Base-by-base conservation (phyloP, 1,284 basidiomycete species). In the Leccinum subspadiceum region DNA sequence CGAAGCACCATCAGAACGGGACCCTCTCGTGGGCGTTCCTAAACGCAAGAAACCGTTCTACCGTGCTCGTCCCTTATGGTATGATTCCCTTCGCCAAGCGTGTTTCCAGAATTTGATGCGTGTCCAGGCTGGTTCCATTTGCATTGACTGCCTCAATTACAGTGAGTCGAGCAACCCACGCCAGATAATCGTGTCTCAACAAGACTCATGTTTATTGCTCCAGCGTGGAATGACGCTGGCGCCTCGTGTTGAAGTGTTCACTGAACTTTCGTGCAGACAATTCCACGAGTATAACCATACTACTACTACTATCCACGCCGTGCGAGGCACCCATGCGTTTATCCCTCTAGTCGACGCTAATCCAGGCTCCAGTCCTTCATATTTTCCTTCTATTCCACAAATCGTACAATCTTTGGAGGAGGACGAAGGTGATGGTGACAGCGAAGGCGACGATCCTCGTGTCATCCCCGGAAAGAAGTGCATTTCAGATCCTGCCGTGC, bases 201-300 rank as follows among this genome's bases (percentile, higher is more conserved):
- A 53, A 52, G 44, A 41, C 31, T 31, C 20, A 26, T 9, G 48
- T 31, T 26, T 20, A 26, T 54, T 41, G 3, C 20, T 53, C 4
- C 67, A 91, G 89, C 86, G 88, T 51, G 88, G 87, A 57, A 90
- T 92, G 86, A 91, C 89, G 6, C 73, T 89, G 49, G 89, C 89
- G 8, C 85, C 89, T 46, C 82, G 89, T 54, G 83, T 92, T 17
- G 85, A 91, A 75, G 84, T 92, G 35, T 89, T 83, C 75, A 90
- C 87, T n/a, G 85, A 90, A 65, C 77, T 92, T 44, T 84, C 90
- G 3, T 92, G 89, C 75, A 80, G 82, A 62, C 76, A 77, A 17
- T 67, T 88, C 46, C 80, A 84, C 55, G 72, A 79, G 48, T 73
- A 79, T 62, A 74, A 78, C 65, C 75, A 76, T 73, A 80, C 75